Percentiles rank a stretch among this genome's conserved stretches.
phyloP scores from a whole-genome alignment of 768 basidiomycete species.

The Leccinum truebloodii region DNA sequence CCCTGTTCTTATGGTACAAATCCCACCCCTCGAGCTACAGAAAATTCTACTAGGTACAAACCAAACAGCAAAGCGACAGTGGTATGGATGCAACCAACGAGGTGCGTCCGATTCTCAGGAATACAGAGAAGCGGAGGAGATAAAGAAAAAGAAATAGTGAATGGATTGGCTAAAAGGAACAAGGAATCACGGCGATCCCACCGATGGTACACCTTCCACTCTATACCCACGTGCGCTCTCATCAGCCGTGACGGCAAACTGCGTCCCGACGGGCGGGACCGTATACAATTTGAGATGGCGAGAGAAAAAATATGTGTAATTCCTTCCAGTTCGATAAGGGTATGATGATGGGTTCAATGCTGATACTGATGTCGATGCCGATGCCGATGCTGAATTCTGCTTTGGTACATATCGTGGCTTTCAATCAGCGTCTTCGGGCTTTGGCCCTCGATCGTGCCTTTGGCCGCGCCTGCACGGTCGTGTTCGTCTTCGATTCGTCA shows the following conservation, averaged over 20 bases:
- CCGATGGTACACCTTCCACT: conserved; percentile 23
- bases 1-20: too few species aligned
- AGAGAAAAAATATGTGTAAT: conserved; percentile 18
- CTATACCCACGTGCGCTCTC: conserved; percentile 14
- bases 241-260: conserved; percentile 7
- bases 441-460: conserved; percentile 34
- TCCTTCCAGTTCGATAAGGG: conserved; percentile 24
- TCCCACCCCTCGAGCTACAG: too few species aligned
- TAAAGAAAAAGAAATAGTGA: neutral
- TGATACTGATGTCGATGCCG: conserved; percentile 21
- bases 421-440: conserved; percentile 32
- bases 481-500: conserved; percentile 20
- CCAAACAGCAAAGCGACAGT: too few species aligned
- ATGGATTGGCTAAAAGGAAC: conserved; percentile 5
- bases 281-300: conserved; percentile 25
- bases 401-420: conserved; percentile 9
- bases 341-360: conserved; percentile 24
- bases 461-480: conserved; percentile 29
- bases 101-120: conserved; percentile 8
- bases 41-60: too few species aligned
- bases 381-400: conserved; percentile 19
- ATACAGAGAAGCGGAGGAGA: conserved; percentile 19
- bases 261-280: conserved; percentile 6
- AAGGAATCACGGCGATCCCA: conserved; percentile 12
- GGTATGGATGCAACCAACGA: too few species aligned